Evolutionary conservation across 2,329 filamentous ascomycete species (phyloP), one percentile per base, ranked within the genome.

Genomic region (Fusarium avenaceum): DNA sequence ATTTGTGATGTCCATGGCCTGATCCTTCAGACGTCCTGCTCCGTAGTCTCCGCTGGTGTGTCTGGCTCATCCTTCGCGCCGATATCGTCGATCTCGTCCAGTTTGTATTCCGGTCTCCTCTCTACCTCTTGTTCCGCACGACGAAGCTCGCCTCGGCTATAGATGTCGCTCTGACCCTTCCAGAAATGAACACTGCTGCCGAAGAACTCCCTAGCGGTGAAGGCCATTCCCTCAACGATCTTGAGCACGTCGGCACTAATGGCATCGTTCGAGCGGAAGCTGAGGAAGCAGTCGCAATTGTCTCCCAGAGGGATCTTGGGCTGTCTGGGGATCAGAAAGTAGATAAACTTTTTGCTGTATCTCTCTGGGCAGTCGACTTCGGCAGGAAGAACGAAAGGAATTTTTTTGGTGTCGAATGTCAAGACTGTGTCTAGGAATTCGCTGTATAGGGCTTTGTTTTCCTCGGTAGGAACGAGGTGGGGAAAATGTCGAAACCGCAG

Each of bases 401-500:
- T 1, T 4, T 38, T 19, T 4, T 15, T 13, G 9, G 4, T 26
- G 4, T 39, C 5, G 19, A 42, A 59, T 26, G 11, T 1, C n/a
- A 15, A 17, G 6, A 64, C 10, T 3, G 45, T 35, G 2, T 32
- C 5, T 11, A 64, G 26, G 19, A 65, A 65, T 7, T 14, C 11
- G 8, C 35, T 17, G 8, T 64, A 65, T 4, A 6, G 4, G 0
- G 15, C 35, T 13, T 53, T 65, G 28, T 65, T 53, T 17, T 52
- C 46, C 0, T 19, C 1, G 30, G 26, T 53, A 4, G 20, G 13
- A 14, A 8, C 3, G 3, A 65, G 62, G 13, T 3, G 17, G 14
- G 62, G 32, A 43, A 53, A 15, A 65, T 49, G 14, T 64, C 59
- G n/a, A 65, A 65, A 22, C 59, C 62, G 17, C 42, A 58, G 17